Conservation (phyloP, 2,329 filamentous ascomycete species). For the Zasmidium cellare region DNA sequence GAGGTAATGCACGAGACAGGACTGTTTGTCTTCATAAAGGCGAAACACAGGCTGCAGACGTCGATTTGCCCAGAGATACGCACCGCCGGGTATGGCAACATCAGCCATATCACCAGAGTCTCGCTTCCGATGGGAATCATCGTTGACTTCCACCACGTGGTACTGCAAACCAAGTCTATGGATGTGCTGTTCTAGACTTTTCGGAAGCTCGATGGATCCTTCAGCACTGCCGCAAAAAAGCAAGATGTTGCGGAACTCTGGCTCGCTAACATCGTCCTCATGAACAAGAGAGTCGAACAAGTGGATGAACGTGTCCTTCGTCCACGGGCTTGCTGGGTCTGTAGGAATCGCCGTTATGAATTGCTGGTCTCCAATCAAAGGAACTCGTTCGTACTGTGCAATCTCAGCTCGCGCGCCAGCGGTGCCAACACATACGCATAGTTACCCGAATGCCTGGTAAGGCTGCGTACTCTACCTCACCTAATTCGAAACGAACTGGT, state of each 20-base stretch:
- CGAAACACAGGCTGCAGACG: background rate
- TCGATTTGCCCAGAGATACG: background rate
- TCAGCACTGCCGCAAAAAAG: background rate
- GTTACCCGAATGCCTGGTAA: background rate
- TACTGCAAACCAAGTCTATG: background rate
- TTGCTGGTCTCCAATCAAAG: background rate
- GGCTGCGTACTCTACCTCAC: background rate
- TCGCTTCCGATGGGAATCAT: no score
- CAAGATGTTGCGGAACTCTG: background rate
- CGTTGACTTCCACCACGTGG: background rate
- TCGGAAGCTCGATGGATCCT: background rate
- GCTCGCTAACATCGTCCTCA: background rate
- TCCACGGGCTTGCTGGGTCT: background rate
- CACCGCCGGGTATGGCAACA: background rate
- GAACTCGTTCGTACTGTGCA: background rate
- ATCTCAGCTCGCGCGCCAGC: background rate
- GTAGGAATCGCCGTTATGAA: background rate
- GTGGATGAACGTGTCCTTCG: background rate
- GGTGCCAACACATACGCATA: no score
- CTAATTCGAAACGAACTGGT: background rate
- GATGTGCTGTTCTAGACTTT: background rate
- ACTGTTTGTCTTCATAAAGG: background rate
- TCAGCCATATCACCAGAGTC: no score
- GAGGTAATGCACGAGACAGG: background rate
- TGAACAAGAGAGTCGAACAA: background rate